These are phyloP conservation scores for Rhizopogon vesiculosus DNA, from an alignment of 768 basidiomycete species.

Conservation along the genomic window DNA sequence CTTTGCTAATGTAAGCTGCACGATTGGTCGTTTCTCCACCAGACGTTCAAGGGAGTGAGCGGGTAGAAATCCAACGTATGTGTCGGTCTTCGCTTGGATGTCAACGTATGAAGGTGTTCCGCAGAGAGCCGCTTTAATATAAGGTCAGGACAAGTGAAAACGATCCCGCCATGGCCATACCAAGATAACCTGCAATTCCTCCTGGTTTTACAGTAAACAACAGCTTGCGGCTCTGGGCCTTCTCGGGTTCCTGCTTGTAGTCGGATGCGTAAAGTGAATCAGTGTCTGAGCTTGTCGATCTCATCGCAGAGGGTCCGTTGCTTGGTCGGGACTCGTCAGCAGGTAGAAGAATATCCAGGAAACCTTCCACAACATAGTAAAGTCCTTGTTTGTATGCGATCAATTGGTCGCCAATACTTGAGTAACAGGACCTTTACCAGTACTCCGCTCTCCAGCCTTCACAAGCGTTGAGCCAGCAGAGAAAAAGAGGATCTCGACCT, in stretches of 20 bases:
- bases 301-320: conserved; percentile 5
- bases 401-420: conserved; percentile 5
- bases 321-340: conserved; percentile 26
- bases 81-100: conserved; percentile 95
- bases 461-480: conserved; percentile 81
- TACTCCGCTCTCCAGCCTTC: conserved; percentile 85
- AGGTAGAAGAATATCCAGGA: conserved; percentile 87
- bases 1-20: conserved; percentile 91
- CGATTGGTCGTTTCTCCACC: conserved; percentile 92
- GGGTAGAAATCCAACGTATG: conserved; percentile 95
- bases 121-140: conserved; percentile 70
- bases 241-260: conserved; percentile 23
- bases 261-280: conserved; percentile 34
- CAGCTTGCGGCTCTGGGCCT: conserved; percentile 48
- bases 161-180: conserved; percentile 32
- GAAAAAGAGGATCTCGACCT: conserved; percentile 94
- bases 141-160: background rate
- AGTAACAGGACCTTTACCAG: conserved; percentile 44
- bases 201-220: conserved; percentile 96
- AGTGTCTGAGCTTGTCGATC: conserved; percentile 23
- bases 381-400: conserved; percentile 41
- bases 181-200: conserved; percentile 95
- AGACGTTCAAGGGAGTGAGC: conserved; percentile 84
- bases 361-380: conserved; percentile 95
- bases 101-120: conserved; percentile 94